phyloP scores from a whole-genome alignment of 2,329 filamentous ascomycete species.

The Aspergillus tanneri region DNA sequence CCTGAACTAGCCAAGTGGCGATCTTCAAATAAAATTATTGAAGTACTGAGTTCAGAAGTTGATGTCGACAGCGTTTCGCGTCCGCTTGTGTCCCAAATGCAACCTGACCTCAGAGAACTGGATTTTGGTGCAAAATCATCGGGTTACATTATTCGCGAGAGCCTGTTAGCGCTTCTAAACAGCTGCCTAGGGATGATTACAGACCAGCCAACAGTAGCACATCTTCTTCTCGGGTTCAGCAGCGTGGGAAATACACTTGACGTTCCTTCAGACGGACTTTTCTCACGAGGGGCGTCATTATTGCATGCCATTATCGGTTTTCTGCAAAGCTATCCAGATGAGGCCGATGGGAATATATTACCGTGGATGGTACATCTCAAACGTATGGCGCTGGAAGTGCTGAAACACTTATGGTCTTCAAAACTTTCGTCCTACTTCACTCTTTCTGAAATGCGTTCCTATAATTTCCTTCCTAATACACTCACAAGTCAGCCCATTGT shows the following conservation, averaged over 20 bases:
- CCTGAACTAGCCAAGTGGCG: constrained; percentile 61
- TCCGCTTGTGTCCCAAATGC: constrained; percentile 68
- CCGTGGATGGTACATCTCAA: constrained; percentile 70
- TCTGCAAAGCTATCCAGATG: constrained; percentile 67
- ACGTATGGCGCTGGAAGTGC: constrained; percentile 67
- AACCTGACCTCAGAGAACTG: constrained; percentile 66
- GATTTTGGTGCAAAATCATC: constrained; percentile 67
- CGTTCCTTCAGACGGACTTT: constrained; percentile 66
- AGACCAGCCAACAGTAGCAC: constrained; percentile 80
- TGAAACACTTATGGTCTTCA: constrained; percentile 81
- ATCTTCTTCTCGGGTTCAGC: constrained; percentile 83
- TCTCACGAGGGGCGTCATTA: constrained; percentile 70
- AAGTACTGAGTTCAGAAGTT: constrained; percentile 78
- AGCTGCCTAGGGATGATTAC: constrained; percentile 73
- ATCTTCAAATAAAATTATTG: constrained; percentile 79
- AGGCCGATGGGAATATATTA: constrained; percentile 59
- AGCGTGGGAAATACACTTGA: constrained; percentile 70
- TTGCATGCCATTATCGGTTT: constrained; percentile 79
- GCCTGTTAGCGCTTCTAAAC: constrained; percentile 81
- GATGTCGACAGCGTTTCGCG: constrained; percentile 77
- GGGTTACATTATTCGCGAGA: constrained; percentile 77
- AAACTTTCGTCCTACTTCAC: constrained; percentile 73
- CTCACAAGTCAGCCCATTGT: constrained; percentile 72
- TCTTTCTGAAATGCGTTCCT: constrained; percentile 74
- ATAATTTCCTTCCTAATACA: constrained; percentile 76